A percentile compares a stretch with the other conserved stretches of the same genome.
These are phyloP conservation scores for Penicillium fuscoglaucum DNA, from an alignment of 2,329 filamentous ascomycete species.

Conservation along the genomic window DNA sequence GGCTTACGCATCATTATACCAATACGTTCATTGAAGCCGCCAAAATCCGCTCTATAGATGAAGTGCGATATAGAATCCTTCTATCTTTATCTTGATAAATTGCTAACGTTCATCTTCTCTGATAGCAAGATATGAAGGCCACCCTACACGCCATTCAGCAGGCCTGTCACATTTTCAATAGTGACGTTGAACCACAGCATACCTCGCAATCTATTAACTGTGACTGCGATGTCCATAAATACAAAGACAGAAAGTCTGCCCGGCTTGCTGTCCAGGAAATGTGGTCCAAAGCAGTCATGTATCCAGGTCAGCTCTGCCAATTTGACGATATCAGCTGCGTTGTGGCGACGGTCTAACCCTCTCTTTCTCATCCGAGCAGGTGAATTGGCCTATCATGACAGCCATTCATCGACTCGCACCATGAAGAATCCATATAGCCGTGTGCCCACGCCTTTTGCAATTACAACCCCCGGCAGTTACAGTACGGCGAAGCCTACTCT, in stretches of 20 bases:
- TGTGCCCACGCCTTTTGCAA: not conserved
- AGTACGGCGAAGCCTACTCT: not conserved
- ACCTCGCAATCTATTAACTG: conserved; percentile 42
- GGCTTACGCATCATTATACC: not conserved
- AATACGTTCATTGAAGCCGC: not conserved
- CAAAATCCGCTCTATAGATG: not conserved
- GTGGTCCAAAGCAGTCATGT: conserved; percentile 51
- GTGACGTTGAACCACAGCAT: conserved; percentile 51
- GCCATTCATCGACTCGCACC: too few relatives aligned
- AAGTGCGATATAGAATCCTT: not conserved
- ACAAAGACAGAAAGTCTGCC: conserved; percentile 38
- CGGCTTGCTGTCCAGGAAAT: conserved; percentile 42
- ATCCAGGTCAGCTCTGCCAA: conserved; percentile 37
- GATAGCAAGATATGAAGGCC: conserved; percentile 31
- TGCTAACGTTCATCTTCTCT: not conserved
- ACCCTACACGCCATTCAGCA: conserved; percentile 43
- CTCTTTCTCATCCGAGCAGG: conserved; percentile 18
- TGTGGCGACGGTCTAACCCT: conserved; percentile 22
- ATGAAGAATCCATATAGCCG: not conserved
- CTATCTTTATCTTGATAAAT: not conserved
- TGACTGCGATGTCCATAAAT: conserved; percentile 44
- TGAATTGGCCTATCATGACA: not conserved
- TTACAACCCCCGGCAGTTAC: not conserved
- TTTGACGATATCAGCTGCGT: not conserved
- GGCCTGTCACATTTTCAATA: conserved; percentile 46